Conservation (phyloP, 1,139 yeast genomes). For the Lipomyces yarrowii region DNA sequence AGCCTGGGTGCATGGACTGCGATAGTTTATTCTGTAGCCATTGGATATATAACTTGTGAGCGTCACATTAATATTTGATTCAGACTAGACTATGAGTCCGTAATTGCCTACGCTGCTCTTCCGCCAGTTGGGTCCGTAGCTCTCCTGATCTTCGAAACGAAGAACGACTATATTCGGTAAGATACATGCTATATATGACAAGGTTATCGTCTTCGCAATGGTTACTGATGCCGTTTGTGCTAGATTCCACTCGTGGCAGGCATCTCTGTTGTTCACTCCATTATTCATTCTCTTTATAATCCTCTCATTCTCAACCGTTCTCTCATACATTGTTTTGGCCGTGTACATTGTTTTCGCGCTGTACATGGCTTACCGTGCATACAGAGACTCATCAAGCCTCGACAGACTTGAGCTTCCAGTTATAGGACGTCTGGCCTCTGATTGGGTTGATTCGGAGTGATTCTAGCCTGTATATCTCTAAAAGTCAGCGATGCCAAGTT, state of each 20-base stretch:
- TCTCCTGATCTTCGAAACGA: slow-evolving; percentile 28
- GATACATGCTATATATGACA: background rate
- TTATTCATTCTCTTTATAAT: slow-evolving; percentile 28
- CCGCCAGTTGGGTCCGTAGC: slow-evolving; percentile 31
- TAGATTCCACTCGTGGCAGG: slow-evolving; percentile 32
- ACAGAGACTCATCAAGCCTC: slow-evolving; percentile 24
- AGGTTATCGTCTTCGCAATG: too few relatives aligned
- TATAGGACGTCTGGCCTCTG: slow-evolving; percentile 29
- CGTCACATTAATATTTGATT: background rate
- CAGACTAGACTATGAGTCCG: slow-evolving; percentile 30
- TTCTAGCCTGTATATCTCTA: background rate
- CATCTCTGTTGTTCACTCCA: slow-evolving; percentile 30
- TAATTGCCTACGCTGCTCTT: slow-evolving; percentile 25
- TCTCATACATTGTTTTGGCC: slow-evolving; percentile 27
- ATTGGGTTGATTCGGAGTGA: slow-evolving; percentile 32
- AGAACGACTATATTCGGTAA: slow-evolving; percentile 30
- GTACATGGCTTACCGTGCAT: slow-evolving; percentile 27
- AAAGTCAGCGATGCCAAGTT: background rate
- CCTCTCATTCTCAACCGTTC: slow-evolving; percentile 30
- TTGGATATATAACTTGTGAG: background rate
- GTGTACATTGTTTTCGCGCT: slow-evolving; percentile 23
- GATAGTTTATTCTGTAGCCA: background rate
- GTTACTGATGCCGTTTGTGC: background rate
- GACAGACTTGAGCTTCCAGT: slow-evolving; percentile 29
- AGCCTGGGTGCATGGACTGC: background rate